phyloP scores from a whole-genome alignment of 495 filamentous ascomycete species.

The Haplographium delicatum region DNA sequence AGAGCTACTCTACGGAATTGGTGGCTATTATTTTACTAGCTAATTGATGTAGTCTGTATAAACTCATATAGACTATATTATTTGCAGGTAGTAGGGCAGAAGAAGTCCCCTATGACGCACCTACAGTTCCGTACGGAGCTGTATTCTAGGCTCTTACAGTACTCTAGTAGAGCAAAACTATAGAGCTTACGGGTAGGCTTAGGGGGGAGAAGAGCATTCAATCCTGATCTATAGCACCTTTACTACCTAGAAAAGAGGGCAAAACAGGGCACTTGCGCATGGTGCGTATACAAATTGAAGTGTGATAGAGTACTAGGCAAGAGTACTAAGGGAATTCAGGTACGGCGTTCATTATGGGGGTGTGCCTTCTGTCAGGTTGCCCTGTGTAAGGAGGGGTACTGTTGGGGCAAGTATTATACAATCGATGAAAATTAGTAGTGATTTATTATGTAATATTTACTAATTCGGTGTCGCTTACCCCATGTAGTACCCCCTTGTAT shows the following conservation, averaged over 20 bases:
- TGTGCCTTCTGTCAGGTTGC: neutral
- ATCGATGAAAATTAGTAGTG: neutral
- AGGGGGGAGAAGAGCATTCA: neutral
- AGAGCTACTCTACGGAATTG: conserved; percentile 9
- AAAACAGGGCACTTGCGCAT: neutral
- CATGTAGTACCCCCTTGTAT: neutral
- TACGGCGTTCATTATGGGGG: neutral
- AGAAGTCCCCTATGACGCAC: neutral
- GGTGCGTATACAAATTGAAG: neutral
- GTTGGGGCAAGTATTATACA: neutral
- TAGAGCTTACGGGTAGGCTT: neutral
- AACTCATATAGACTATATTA: neutral
- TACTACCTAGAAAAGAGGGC: neutral
- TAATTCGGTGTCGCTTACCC: neutral
- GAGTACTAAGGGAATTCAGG: neutral
- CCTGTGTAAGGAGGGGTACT: neutral
- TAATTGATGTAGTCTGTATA: conserved; percentile 24
- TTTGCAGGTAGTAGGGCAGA: neutral
- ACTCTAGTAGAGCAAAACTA: neutral
- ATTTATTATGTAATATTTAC: neutral
- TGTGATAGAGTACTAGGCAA: neutral
- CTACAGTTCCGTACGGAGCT: neutral
- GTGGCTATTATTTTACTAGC: conserved; percentile 26
- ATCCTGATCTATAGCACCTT: neutral
- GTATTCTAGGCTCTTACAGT: neutral